These are phyloP conservation scores for Wickerhamomyces rabaulensis DNA, from an alignment of 805 yeast species.

Conservation along the genomic window DNA sequence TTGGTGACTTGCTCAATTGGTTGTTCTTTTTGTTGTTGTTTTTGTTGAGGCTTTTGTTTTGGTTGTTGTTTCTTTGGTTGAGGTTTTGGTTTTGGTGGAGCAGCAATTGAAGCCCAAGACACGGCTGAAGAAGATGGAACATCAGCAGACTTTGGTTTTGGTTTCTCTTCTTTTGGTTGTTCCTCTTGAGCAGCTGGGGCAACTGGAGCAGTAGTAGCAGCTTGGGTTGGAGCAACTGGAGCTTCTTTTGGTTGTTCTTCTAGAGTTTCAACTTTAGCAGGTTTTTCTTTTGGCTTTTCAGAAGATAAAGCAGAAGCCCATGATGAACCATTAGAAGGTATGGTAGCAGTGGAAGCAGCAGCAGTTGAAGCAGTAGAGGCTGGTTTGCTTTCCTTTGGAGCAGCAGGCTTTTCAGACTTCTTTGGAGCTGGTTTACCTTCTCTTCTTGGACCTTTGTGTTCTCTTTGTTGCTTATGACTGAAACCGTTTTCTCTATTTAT, in stretches of 20 bases:
- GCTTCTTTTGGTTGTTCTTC: conserved; percentile 8
- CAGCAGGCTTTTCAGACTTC: conserved; percentile 10
- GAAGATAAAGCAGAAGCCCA: conserved; percentile 25
- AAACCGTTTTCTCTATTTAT: conserved; percentile 18
- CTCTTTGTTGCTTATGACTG: conserved; percentile 10
- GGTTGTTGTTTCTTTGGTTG: conserved; percentile 20
- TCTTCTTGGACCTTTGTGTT: conserved; percentile 16
- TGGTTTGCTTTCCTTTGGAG: conserved; percentile 9
- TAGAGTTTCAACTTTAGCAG: conserved; percentile 4
- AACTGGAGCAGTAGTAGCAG: conserved; percentile 13
- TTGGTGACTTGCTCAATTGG: conserved; percentile 22
- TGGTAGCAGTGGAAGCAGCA: conserved; percentile 13
- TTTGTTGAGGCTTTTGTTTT: conserved; percentile 11
- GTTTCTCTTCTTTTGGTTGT: conserved; percentile 12
- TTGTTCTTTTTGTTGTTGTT: conserved; percentile 22
- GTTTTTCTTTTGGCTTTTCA: conserved; percentile 19
- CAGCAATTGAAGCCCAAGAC: conserved; percentile 70
- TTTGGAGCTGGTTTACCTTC: conserved; percentile 17
- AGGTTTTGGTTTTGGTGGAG: conserved; percentile 36
- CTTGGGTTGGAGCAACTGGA: background rate
- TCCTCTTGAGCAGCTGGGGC: conserved; percentile 8
- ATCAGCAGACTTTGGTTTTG: conserved; percentile 13
- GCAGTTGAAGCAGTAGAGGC: conserved; percentile 16
- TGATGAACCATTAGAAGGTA: conserved; percentile 18
- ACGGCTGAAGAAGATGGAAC: conserved; percentile 27